phyloP scores from a whole-genome alignment of 129 eudicot species.

The Flaveria ramosissima region DNA sequence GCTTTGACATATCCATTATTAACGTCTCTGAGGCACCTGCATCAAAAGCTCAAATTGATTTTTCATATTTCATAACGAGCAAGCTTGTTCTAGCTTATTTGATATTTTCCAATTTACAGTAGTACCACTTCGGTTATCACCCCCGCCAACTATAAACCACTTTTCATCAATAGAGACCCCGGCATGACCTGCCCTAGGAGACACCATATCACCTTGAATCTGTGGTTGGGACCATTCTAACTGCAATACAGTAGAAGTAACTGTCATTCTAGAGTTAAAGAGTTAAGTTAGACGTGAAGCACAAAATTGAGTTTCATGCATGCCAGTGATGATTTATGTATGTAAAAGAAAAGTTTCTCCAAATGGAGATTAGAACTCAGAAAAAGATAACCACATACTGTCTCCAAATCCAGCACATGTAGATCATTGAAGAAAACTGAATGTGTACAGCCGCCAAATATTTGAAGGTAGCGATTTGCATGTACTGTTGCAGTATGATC shows the following conservation, averaged over 20 bases:
- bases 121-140: conserved; percentile 89
- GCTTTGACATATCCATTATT: conserved; percentile 72
- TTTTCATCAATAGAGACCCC: conserved; percentile 70
- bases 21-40: conserved; percentile 85
- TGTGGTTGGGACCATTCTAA: conserved; percentile 96
- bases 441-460: conserved; percentile 98
- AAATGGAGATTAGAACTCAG: not conserved
- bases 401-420: conserved; percentile 83
- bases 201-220: conserved; percentile 77
- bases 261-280: conserved; percentile 15
- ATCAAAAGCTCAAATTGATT: conserved; percentile 20
- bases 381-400: conserved; percentile 50
- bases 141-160: conserved; percentile 97
- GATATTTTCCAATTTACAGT: not conserved
- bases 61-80: conserved; percentile 9
- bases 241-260: conserved; percentile 44
- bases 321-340: conserved; percentile 3
- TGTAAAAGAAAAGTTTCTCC: not conserved
- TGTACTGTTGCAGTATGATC: conserved; percentile 87
- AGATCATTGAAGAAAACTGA: conserved; percentile 81
- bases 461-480: conserved; percentile 80
- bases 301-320: not conserved
- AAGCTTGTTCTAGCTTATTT: conserved; percentile 24
- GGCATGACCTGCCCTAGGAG: conserved; percentile 95
- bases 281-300: not conserved